These are phyloP conservation scores for Boehmeria nivea DNA, from an alignment of 306 rosid species.

Conservation along the genomic window DNA sequence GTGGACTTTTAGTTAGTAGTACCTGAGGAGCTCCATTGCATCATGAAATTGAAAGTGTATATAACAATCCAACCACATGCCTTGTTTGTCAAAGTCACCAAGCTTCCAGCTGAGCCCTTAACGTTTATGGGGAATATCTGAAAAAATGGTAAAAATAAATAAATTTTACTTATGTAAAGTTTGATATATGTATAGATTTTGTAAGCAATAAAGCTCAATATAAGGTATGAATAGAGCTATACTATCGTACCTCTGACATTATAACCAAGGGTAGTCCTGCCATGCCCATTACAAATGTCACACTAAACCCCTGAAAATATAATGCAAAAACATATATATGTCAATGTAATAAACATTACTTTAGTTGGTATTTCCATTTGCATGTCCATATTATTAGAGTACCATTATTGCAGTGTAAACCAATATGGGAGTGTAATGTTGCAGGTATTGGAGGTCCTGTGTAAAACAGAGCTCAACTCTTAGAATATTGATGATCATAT, in stretches of 20 bases:
- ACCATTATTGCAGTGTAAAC: constrained; percentile 1
- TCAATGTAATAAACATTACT: no score
- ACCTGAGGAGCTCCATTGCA: constrained; percentile 46
- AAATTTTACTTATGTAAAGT: neutral
- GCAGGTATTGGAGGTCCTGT: neutral
- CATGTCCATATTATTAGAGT: no score
- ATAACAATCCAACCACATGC: constrained; percentile 32
- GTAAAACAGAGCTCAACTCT: no score
- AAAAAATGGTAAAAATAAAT: no score
- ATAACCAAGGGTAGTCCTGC: constrained; percentile 27
- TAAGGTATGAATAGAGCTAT: neutral
- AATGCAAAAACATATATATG: no score
- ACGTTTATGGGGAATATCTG: constrained; percentile 37
- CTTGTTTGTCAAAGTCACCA: constrained; percentile 20
- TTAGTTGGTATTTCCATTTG: no score
- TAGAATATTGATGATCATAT: no score
- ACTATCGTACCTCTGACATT: constrained; percentile 30
- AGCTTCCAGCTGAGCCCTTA: constrained; percentile 49
- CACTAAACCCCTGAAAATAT: constrained; percentile 3
- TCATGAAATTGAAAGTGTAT: constrained; percentile 28
- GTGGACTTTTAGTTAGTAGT: no score
- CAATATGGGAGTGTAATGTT: constrained; percentile 5
- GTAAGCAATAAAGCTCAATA: no score
- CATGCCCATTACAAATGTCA: constrained; percentile 9
- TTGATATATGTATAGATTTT: no score